These are phyloP conservation scores for Leccinum variicolor DNA, from an alignment of 768 basidiomycete species.

Conservation along the genomic window DNA sequence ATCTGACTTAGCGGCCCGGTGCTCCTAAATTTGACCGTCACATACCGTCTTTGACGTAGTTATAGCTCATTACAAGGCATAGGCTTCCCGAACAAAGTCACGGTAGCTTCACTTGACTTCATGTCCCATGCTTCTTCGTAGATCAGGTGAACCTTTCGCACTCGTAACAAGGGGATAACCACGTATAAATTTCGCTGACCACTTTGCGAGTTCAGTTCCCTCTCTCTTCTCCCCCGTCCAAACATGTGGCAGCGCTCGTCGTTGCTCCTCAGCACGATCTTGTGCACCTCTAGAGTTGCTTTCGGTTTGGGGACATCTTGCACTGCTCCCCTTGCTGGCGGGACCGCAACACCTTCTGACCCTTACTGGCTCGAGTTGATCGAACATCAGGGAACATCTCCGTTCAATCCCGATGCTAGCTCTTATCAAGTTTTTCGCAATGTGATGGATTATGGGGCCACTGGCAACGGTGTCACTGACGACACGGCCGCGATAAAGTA, in stretches of 20 bases:
- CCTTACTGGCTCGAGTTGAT: slow-evolving; percentile 73
- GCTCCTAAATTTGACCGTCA: neutral
- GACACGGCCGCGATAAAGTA: slow-evolving; percentile 77
- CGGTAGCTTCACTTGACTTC: neutral
- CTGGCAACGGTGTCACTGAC: slow-evolving; percentile 64
- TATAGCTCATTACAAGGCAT: neutral
- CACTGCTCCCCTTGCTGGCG: slow-evolving; percentile 42
- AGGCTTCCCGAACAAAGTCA: neutral
- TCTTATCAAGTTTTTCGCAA: slow-evolving; percentile 73
- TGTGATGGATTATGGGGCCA: slow-evolving; percentile 59
- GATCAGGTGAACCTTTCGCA: neutral
- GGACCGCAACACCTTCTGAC: slow-evolving; percentile 38
- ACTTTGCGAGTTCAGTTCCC: slow-evolving; percentile 26
- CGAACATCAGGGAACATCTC: slow-evolving; percentile 66
- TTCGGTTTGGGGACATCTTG: slow-evolving; percentile 47
- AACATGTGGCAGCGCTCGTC: slow-evolving; percentile 9
- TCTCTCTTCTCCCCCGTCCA: neutral
- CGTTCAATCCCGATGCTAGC: slow-evolving; percentile 52
- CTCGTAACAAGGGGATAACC: neutral
- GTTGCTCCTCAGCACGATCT: slow-evolving; percentile 10
- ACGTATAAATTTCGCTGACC: slow-evolving; percentile 6
- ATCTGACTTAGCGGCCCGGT: neutral
- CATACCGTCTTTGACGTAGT: neutral
- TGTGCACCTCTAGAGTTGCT: neutral
- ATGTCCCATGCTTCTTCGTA: neutral